Conservation (phyloP, 1,284 basidiomycete genomes). For the Pseudozyma tsukubaensis region DNA sequence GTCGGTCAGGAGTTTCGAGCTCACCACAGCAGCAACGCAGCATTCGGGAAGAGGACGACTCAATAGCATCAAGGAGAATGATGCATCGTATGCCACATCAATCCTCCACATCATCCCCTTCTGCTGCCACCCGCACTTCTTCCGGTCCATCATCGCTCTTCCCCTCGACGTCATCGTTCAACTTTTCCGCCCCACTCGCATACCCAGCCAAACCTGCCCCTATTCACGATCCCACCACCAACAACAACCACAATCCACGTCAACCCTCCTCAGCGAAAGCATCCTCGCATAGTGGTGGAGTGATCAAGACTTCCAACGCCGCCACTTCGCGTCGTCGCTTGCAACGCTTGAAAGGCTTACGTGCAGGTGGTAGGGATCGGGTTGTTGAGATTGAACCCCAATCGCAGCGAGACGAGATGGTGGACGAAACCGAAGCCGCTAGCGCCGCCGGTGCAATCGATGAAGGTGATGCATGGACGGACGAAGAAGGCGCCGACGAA, state of each 20-base stretch:
- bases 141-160: background rate
- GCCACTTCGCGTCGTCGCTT: conserved; percentile 20
- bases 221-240: background rate
- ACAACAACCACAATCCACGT: background rate
- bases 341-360: conserved; percentile 29
- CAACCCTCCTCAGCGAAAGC: background rate
- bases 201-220: conserved; percentile 9
- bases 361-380: conserved; percentile 24
- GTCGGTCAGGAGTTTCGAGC: background rate
- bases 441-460: background rate
- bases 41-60: background rate
- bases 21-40: background rate
- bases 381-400: conserved; percentile 23
- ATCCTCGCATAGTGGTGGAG: background rate
- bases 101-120: conserved; percentile 2
- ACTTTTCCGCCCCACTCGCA: conserved; percentile 16
- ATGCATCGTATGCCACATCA: conserved; percentile 2
- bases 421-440: conserved; percentile 7
- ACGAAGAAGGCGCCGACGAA: conserved; percentile 22
- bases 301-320: conserved; percentile 36
- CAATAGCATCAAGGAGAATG: conserved; percentile 7
- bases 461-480: conserved; percentile 36
- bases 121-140: background rate
- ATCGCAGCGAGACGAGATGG: conserved; percentile 15
- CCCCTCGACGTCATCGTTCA: conserved; percentile 16